Evolutionary conservation across 345 rosid genomes (phyloP).

Genomic region (Brassica carinata): DNA sequence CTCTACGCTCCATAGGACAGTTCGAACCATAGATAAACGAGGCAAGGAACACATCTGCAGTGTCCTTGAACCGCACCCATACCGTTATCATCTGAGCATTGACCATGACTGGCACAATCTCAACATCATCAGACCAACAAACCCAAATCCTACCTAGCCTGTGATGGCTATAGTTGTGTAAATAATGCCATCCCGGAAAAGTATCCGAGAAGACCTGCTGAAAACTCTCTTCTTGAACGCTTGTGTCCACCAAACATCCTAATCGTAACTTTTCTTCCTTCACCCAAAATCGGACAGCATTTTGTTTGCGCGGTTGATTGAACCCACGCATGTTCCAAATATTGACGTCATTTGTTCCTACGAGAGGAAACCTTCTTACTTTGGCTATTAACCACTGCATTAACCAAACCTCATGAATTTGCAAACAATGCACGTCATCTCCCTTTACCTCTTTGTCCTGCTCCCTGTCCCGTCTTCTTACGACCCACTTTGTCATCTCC

Average conservation of each 20-base stretch:
- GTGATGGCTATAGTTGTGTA: no score
- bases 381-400: no score
- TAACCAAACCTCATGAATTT: no score
- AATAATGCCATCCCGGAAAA: neutral
- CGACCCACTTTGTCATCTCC: no score
- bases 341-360: neutral
- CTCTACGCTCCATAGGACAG: neutral
- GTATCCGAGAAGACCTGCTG: neutral
- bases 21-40: neutral
- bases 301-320: neutral
- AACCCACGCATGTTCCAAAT: neutral
- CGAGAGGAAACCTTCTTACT: neutral
- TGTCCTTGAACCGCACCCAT: neutral
- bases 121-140: no score
- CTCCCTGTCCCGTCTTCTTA: no score
- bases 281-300: neutral
- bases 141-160: no score
- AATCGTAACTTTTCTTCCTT: neutral
- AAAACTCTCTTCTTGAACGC: neutral
- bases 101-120: no score
- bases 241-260: neutral
- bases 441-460: no score
- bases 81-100: neutral
- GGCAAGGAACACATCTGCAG: neutral
- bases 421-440: no score